These are phyloP conservation scores for Trichoderma koningii DNA, from an alignment of 2,329 filamentous ascomycete species.

Conservation along the genomic window DNA sequence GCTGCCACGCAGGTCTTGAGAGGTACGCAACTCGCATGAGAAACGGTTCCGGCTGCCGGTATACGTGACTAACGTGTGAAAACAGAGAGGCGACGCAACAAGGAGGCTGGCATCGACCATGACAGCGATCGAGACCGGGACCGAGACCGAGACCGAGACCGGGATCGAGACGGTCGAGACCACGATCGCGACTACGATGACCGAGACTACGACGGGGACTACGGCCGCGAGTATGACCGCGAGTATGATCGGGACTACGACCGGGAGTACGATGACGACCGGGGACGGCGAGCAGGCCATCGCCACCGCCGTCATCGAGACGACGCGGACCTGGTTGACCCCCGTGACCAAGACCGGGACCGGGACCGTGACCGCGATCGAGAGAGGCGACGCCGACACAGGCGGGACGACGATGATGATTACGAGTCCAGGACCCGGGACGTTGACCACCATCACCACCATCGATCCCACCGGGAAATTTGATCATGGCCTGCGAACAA, in stretches of 20 bases:
- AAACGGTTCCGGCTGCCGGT: not conserved
- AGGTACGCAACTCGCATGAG: slow-evolving; percentile 53
- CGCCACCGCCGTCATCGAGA: slow-evolving; percentile 26
- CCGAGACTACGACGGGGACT: slow-evolving; percentile 29
- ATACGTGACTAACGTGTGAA: not conserved
- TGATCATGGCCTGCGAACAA: not conserved
- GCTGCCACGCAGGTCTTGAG: slow-evolving; percentile 78
- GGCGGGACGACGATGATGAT: slow-evolving; percentile 33
- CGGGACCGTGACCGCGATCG: slow-evolving; percentile 37
- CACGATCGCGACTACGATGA: slow-evolving; percentile 32
- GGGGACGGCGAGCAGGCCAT: slow-evolving; percentile 29
- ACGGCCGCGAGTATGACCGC: slow-evolving; percentile 32
- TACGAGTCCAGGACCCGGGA: slow-evolving; percentile 28
- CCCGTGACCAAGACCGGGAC: slow-evolving; percentile 42
- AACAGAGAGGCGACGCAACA: slow-evolving; percentile 39
- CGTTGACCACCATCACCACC: slow-evolving; percentile 30
- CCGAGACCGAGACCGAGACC: not conserved
- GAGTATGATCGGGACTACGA: slow-evolving; percentile 30
- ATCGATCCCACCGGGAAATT: slow-evolving; percentile 32
- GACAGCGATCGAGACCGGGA: slow-evolving; percentile 32
- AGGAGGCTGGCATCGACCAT: slow-evolving; percentile 34
- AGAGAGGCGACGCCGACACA: slow-evolving; percentile 32
- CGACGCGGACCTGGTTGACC: slow-evolving; percentile 38
- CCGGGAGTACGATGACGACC: slow-evolving; percentile 24
- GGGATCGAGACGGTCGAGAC: slow-evolving; percentile 20